A percentile compares a stretch with the other conserved stretches of the same genome.
These are phyloP conservation scores for Fusarium buxicola DNA, from an alignment of 2,329 filamentous ascomycete species.

Conservation along the genomic window DNA sequence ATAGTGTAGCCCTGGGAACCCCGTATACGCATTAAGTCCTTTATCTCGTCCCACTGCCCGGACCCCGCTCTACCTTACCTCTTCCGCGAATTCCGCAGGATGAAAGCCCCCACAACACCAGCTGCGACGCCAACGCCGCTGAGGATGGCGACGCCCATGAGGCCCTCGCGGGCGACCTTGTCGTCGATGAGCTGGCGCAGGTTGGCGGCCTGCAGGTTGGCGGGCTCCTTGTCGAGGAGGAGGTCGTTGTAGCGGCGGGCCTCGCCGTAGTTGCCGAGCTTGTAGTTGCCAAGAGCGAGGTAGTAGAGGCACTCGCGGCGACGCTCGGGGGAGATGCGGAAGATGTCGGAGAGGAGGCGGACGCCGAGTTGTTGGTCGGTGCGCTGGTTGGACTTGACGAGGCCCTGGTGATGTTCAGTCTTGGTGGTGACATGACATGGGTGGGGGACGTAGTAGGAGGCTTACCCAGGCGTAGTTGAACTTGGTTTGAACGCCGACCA, in stretches of 20 bases:
- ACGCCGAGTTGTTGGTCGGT: constrained; percentile 94
- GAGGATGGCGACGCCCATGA: constrained; percentile 94
- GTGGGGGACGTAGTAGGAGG: not conserved
- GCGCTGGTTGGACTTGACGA: constrained; percentile 91
- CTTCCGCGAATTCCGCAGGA: constrained; percentile 80
- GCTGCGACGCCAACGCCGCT: constrained; percentile 93
- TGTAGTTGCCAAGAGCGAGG: constrained; percentile 96
- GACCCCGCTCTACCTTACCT: constrained; percentile 52
- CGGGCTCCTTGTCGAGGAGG: constrained; percentile 88
- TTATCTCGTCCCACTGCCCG: not conserved
- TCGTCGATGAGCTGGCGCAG: constrained; percentile 91
- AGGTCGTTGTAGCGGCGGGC: constrained; percentile 95
- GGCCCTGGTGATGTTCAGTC: constrained; percentile 64
- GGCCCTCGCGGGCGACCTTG: constrained; percentile 92
- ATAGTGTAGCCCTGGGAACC: constrained; percentile 29
- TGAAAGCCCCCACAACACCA: constrained; percentile 88
- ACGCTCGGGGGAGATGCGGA: constrained; percentile 90
- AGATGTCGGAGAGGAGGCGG: constrained; percentile 94
- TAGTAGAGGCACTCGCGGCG: constrained; percentile 99
- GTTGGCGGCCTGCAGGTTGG: constrained; percentile 90
- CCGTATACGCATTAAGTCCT: constrained; percentile 18
- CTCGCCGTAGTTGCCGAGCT: constrained; percentile 97
- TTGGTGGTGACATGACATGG: constrained; percentile 5
- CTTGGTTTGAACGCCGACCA: constrained; percentile 97
- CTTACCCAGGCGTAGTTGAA: constrained; percentile 99